phyloP scores from a whole-genome alignment of 192 early-diverging fungal species.

The Backusella circina region DNA sequence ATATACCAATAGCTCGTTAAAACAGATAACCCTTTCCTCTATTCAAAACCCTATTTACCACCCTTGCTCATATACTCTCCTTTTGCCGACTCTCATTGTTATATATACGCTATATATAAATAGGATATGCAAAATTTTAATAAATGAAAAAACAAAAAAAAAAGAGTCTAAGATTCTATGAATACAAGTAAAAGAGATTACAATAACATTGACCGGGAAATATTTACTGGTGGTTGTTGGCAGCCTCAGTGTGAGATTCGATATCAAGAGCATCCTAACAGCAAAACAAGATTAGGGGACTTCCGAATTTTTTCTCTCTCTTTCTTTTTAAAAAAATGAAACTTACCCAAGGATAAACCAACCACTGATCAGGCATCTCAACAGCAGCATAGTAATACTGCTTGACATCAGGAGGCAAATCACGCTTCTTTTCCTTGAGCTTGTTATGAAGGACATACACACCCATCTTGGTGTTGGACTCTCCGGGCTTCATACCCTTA shows the following conservation, averaged over 20 bases:
- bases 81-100: neutral
- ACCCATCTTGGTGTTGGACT: constrained; percentile 53
- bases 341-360: constrained; percentile 63
- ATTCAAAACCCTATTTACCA: neutral
- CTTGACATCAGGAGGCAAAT: constrained; percentile 57
- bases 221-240: constrained; percentile 19
- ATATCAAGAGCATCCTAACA: constrained; percentile 64
- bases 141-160: neutral
- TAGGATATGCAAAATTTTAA: constrained; percentile 1
- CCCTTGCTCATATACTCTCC: neutral
- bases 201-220: neutral
- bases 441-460: constrained; percentile 82
- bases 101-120: neutral
- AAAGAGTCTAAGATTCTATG: neutral
- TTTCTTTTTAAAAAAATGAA: neutral
- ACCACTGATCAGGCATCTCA: constrained; percentile 72
- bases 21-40: neutral
- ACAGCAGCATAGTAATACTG: constrained; percentile 67
- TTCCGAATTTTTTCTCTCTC: too few species aligned
- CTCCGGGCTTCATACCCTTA: constrained; percentile 17
- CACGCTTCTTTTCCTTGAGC: constrained; percentile 64
- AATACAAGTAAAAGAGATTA: neutral
- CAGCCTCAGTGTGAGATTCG: constrained; percentile 58
- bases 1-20: too few species aligned
- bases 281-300: neutral